Evolutionary conservation across 208 protist genomes (phyloP), one percentile per base, ranked within the genome.

Genomic region (Phytomonas serpens): DNA sequence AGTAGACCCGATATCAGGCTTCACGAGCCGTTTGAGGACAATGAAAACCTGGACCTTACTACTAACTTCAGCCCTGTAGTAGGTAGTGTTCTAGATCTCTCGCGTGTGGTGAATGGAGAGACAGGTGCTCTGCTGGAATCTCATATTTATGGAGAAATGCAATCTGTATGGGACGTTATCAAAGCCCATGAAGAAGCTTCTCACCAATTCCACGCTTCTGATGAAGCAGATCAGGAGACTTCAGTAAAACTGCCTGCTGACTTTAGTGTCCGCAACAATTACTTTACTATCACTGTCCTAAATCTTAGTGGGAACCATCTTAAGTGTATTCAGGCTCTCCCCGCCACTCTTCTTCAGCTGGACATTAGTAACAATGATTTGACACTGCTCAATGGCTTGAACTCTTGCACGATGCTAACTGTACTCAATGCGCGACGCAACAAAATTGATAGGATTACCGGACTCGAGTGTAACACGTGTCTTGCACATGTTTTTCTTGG

Each of bases 341-440:
- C 90, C 0, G 61, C 74, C 4, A 86, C 86, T 32, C 85, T 96
- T 64, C 73, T 96, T 34, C 88, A 87, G 3, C 75, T 96, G 5
- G 90, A 96, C 73, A 79, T 96, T 47, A 94, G 88, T 74, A 61
- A 81, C 37, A 96, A 96, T 65, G 64, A 75, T n/a, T 81, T 96
- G 31, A 71, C 69, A 4, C 63, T 73, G 11, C 63, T 96, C 5
- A 68, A 16, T n/a, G 88, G 86, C 6, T 32, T 96, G 64, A 71
- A 73, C 13, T 16, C 76, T 68, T 96, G 90, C 74, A 75, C 72
- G 66, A 93, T 93, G 88, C 76, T 96, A 66, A 84, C 86, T 0
- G 83, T 96, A 34, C 76, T 93, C 27, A 93, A 93, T 79, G 85
- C 85, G 29, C 86, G 88, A 2, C 85, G 83, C 66, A 96, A 96